Conservation (phyloP, 768 basidiomycete species). For the Russula dissimulans region DNA sequence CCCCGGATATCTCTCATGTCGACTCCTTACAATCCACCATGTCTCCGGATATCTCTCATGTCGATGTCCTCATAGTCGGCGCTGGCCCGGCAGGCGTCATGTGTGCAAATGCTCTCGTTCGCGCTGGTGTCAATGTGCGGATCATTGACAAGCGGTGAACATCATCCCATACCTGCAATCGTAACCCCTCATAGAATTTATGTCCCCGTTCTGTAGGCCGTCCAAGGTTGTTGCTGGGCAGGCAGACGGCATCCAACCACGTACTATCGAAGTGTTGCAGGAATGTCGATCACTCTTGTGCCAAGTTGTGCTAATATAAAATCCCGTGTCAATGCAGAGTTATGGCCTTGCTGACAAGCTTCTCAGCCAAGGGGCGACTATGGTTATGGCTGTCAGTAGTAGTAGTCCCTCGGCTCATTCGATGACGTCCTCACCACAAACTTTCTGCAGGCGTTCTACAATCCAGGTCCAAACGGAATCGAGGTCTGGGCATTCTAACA, state of each 20-base stretch:
- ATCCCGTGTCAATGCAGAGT: constrained; percentile 36
- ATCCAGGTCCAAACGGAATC: constrained; percentile 50
- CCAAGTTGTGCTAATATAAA: neutral
- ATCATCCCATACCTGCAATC: neutral
- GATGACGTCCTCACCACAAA: neutral
- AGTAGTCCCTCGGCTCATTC: neutral
- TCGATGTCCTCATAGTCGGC: constrained; percentile 55
- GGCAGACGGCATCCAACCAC: constrained; percentile 48
- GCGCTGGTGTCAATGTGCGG: constrained; percentile 47
- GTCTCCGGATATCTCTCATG: constrained; percentile 28
- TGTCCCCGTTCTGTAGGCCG: constrained; percentile 23
- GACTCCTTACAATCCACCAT: neutral
- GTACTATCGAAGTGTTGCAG: constrained; percentile 46
- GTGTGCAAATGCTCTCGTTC: constrained; percentile 55
- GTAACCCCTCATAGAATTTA: neutral
- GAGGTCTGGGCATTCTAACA: constrained; percentile 33
- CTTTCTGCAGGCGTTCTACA: constrained; percentile 56
- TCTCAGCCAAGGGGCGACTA: constrained; percentile 53
- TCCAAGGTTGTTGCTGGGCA: constrained; percentile 37
- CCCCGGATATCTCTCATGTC: no score
- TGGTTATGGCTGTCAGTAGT: constrained; percentile 54
- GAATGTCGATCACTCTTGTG: constrained; percentile 17
- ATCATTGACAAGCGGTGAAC: constrained; percentile 49
- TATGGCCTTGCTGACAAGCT: constrained; percentile 66
- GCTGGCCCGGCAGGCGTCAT: constrained; percentile 58